phyloP scores from a whole-genome alignment of 192 early-diverging fungal genomes.

The Coemansia sp. region DNA sequence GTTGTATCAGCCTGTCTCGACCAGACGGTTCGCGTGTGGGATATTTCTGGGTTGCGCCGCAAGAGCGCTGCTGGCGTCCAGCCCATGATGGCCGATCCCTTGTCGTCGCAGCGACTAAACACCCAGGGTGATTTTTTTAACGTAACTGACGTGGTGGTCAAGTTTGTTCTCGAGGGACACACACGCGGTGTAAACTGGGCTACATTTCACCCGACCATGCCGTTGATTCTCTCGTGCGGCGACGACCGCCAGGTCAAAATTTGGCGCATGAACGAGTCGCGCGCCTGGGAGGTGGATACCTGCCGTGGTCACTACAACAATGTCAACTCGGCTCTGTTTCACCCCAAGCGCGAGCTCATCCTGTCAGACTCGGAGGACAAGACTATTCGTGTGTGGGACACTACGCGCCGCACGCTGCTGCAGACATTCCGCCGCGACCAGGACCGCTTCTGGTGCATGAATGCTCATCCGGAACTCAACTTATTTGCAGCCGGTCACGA shows the following conservation, averaged over 20 bases:
- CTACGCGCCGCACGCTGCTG: slow-evolving; percentile 87
- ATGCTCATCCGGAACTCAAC: slow-evolving; percentile 96
- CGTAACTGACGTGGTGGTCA: slow-evolving; percentile 92
- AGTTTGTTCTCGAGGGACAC: slow-evolving; percentile 98
- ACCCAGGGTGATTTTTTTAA: slow-evolving; percentile 95
- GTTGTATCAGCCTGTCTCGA: slow-evolving; percentile 95
- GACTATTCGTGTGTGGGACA: slow-evolving; percentile 98
- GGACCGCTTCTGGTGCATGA: slow-evolving; percentile 95
- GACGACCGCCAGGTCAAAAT: slow-evolving; percentile 98
- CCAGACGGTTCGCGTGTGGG: slow-evolving; percentile 99
- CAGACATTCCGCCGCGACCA: slow-evolving; percentile 97
- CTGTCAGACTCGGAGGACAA: slow-evolving; percentile 94
- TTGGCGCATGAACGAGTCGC: slow-evolving; percentile 98
- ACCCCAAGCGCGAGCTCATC: slow-evolving; percentile 94
- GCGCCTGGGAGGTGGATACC: slow-evolving; percentile 99
- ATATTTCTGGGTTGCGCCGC: slow-evolving; percentile 81
- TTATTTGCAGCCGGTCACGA: slow-evolving; percentile 98
- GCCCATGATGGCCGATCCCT: slow-evolving; percentile 40
- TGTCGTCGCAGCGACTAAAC: slow-evolving; percentile 46
- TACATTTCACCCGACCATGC: slow-evolving; percentile 93
- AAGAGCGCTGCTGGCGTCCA: slow-evolving; percentile 52
- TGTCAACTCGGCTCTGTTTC: slow-evolving; percentile 90
- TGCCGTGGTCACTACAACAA: slow-evolving; percentile 99
- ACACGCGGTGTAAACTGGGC: slow-evolving; percentile 98
- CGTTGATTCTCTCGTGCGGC: slow-evolving; percentile 93